A percentile compares a stretch with the other conserved stretches of the same genome.
Evolutionary conservation across 2,329 filamentous ascomycete genomes (phyloP).

Genomic region (Pseudogymnoascus sp.): DNA sequence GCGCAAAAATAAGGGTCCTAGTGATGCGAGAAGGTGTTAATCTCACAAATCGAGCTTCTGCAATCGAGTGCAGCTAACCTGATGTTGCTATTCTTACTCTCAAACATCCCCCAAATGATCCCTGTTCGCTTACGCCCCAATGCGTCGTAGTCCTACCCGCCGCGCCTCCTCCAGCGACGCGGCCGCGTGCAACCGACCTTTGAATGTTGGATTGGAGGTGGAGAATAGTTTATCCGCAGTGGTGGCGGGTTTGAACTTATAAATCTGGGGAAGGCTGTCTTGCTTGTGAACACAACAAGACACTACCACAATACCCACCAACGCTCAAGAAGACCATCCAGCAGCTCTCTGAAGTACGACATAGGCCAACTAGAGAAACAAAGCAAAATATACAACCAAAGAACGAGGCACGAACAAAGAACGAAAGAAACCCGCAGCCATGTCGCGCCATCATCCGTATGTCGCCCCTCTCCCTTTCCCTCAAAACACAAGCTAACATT

Average conservation of each 20-base stretch:
- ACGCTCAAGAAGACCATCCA: neutral
- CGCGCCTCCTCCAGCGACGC: neutral
- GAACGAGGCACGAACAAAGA: neutral
- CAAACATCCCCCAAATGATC: constrained; percentile 3
- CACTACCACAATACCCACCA: neutral
- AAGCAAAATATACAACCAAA: neutral
- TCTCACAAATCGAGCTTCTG: neutral
- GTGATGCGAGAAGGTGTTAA: neutral
- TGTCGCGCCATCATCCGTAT: constrained; percentile 93
- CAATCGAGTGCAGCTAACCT: neutral
- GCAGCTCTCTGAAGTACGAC: neutral
- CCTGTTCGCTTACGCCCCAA: constrained; percentile 6
- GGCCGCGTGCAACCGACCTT: neutral
- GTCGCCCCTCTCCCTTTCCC: constrained; percentile 25
- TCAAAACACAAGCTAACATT: constrained; percentile 8
- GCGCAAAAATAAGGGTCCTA: neutral
- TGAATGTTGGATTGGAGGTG: neutral
- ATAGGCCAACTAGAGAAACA: neutral
- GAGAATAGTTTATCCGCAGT: neutral
- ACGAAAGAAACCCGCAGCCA: constrained; percentile 32
- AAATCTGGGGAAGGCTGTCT: constrained; percentile 8
- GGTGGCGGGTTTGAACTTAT: constrained; percentile 1
- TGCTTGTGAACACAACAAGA: neutral
- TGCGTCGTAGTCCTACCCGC: neutral
- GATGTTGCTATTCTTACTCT: constrained; percentile 3